Evolutionary conservation across 805 yeast genomes (phyloP), one percentile per base, ranked within the genome.

Genomic region (Blastobotrys peoriensis): DNA sequence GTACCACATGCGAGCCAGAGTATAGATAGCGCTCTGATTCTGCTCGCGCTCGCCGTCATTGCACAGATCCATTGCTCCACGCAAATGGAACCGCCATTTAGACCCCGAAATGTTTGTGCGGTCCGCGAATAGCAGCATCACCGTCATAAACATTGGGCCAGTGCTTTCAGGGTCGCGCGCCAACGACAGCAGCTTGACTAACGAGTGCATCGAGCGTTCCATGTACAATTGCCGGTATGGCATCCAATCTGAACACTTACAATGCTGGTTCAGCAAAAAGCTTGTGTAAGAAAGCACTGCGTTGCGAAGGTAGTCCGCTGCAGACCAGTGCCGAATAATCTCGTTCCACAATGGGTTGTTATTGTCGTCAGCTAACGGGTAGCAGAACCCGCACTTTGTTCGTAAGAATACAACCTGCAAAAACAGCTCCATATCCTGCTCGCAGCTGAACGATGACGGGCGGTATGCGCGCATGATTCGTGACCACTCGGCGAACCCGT

Each of bases 401-500:
- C 52, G 40, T 34, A 45, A 39, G 36, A 42, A 48, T 28, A 40
- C 46, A 22, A 33, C 20, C 33, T 45, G 40, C 34, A 48, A 41
- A 40, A 48, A 48, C 35, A 40, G 38, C 33, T 45, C 46, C 23
- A 48, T 22, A 19, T 48, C 52, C 10, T 19, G 23, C 28, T 48
- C 52, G 15, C 22, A 33, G 22, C 33, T 35, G 41, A 48, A 48
- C 13, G 52, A 48, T 5, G 43, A 36, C 18, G 52, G 52, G 17
- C 52, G 40, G 40, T 48, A 48, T 6, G 49, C 52, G 28, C 36
- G 46, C 52, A 48, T 48, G 30, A 48, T 42, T 13, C 52, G 46
- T n/a, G 20, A 38, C 52, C 52, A 48, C 34, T 48, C 52, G 4
- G 36, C 38, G 19, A 36, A 30, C 8, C 44, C 46, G 15, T 38